Conservation (phyloP, 176 grass and related monocot genomes). For the Avena eriantha region DNA sequence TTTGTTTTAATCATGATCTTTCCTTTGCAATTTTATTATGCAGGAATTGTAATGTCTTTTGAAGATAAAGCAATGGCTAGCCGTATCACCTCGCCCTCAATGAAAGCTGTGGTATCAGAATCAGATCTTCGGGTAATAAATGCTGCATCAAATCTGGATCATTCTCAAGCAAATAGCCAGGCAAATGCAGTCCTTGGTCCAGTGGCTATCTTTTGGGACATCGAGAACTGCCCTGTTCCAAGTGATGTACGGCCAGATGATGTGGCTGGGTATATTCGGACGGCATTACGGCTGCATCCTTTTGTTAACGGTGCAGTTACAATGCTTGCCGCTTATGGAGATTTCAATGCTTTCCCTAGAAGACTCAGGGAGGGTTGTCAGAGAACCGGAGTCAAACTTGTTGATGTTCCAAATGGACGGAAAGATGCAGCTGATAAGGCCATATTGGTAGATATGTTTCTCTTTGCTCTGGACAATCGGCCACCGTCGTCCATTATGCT, state of each 20-base stretch:
- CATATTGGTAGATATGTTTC: constrained; percentile 87
- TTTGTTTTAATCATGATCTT: constrained; percentile 16
- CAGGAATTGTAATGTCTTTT: constrained; percentile 59
- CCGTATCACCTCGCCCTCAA: constrained; percentile 50
- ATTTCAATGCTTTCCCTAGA: constrained; percentile 94
- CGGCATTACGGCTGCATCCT: constrained; percentile 77
- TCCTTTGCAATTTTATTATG: constrained; percentile 38
- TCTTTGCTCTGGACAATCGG: constrained; percentile 79
- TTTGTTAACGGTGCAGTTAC: constrained; percentile 76
- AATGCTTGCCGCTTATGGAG: constrained; percentile 87
- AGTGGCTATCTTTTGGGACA: constrained; percentile 93
- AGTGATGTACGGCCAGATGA: constrained; percentile 89
- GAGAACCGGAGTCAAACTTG: constrained; percentile 83
- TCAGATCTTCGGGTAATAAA: constrained; percentile 46
- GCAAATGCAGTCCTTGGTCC: constrained; percentile 62
- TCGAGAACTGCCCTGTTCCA: constrained; percentile 92
- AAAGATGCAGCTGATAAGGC: constrained; percentile 92
- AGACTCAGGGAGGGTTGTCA: constrained; percentile 93
- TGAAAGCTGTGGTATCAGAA: constrained; percentile 48
- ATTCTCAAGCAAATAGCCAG: constrained; percentile 48
- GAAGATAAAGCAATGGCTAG: constrained; percentile 70
- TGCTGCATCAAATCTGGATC: constrained; percentile 46
- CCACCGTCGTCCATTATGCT: constrained; percentile 83
- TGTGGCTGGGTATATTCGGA: constrained; percentile 84
- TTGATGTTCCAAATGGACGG: constrained; percentile 84